A percentile compares a stretch with the other conserved stretches of the same genome.
These are phyloP conservation scores for Diaporthe citri DNA, from an alignment of 2,329 filamentous ascomycete species.

Conservation along the genomic window DNA sequence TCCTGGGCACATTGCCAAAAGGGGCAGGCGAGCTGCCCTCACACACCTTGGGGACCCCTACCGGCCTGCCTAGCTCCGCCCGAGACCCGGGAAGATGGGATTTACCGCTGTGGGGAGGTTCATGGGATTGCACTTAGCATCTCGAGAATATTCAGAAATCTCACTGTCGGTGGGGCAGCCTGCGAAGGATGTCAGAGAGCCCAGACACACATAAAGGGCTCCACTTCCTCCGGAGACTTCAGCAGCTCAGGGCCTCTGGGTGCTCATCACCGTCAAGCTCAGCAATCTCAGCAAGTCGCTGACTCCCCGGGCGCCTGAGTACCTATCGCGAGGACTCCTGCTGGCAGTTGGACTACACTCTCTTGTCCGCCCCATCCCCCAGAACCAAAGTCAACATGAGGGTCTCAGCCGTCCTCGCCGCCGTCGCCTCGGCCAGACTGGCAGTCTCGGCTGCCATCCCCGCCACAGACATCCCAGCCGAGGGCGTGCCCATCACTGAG, in stretches of 20 bases:
- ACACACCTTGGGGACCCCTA: not conserved
- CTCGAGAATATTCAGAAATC: not conserved
- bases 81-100: not conserved
- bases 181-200: not conserved
- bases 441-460: slow-evolving; percentile 3
- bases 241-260: not conserved
- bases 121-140: slow-evolving; percentile 3
- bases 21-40: not conserved
- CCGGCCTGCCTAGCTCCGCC: slow-evolving; percentile 12
- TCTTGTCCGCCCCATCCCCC: not conserved
- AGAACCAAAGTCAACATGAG: not conserved
- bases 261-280: not conserved
- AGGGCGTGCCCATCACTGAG: slow-evolving; percentile 5
- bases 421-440: slow-evolving; percentile 5
- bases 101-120: slow-evolving; percentile 12
- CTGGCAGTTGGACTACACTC: not conserved
- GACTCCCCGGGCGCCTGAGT: not conserved
- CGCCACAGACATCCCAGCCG: not conserved
- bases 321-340: not conserved
- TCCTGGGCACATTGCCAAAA: slow-evolving; percentile 7
- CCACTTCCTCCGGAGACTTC: not conserved
- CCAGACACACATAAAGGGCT: slow-evolving; percentile 14
- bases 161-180: not conserved
- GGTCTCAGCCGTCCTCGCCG: slow-evolving; percentile 10
- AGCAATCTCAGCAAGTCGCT: not conserved